Evolutionary conservation across 2,329 filamentous ascomycete species (phyloP), one percentile per base, ranked within the genome.

Genomic region (Emmonsiellopsis sp.): DNA sequence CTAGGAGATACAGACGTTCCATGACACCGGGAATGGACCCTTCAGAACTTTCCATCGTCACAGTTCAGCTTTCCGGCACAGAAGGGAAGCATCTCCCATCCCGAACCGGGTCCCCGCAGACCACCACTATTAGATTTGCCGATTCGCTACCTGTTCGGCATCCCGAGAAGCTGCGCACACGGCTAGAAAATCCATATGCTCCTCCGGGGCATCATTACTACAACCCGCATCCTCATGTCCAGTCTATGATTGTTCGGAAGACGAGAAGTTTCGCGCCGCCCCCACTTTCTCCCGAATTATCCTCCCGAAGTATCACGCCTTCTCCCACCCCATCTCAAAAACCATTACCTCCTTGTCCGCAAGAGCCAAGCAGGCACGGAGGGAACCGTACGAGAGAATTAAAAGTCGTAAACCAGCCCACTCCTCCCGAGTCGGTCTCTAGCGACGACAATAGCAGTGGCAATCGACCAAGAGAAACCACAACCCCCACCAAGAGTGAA

Each of bases 41-140:
- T 49, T 39, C 46, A 27, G 46, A 49, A n/a, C 46, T 40, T 5
- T 49, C 46, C 10, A 49, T 49, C 17, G 34, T 49, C n/a, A 27
- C 46, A 7, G 34, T 31, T 33, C 46, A 49, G 36, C 17, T 27
- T 14, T 49, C 46, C 13, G 21, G 34, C 2, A 31, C 27, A 9
- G 36, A 49, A 39, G 46, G 46, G 31, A 32, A 31, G 5, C 17
- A 39, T 13, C 5, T n/a, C 21, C 34, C 46, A 9, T 40, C 46
- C 10, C 34, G 46, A 40, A n/a, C 46, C 21, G 17, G 36, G 40
- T 40, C 46, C 27, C 6, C 36, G 31, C 46, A 49, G 46, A 49
- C 46, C 17, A 49, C 46, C 33, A 49, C 36, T 21, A 49, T 49
- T 36, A 49, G 46, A 49, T 49, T 49, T 36, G 34, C 46, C 33